These are phyloP conservation scores for Globisporangium heterothallicum DNA, from an alignment of 352 stramenopile genomes.

Conservation along the genomic window DNA sequence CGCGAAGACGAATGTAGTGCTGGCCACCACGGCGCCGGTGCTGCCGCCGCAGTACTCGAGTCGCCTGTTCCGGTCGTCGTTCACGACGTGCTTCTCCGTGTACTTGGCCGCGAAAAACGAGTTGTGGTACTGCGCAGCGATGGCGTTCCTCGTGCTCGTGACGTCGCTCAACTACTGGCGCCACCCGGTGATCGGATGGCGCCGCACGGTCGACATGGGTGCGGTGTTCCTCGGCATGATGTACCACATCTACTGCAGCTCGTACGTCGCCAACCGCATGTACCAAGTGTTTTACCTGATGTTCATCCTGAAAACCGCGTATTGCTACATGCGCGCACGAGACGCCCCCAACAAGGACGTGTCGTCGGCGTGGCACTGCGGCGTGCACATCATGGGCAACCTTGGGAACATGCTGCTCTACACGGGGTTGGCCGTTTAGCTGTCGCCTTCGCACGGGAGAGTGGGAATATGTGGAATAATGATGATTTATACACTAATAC, in stretches of 20 bases:
- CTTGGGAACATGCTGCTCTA: conserved; percentile 76
- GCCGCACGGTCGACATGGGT: conserved; percentile 61
- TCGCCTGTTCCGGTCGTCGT: conserved; percentile 70
- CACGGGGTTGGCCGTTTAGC: conserved; percentile 45
- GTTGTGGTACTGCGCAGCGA: conserved; percentile 57
- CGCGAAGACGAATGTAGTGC: too few species aligned
- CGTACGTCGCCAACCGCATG: conserved; percentile 39
- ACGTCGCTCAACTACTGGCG: conserved; percentile 87
- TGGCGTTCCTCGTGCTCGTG: conserved; percentile 65
- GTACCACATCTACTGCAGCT: conserved; percentile 66
- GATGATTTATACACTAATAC: neutral
- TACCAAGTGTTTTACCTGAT: conserved; percentile 61
- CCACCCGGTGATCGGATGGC: conserved; percentile 66
- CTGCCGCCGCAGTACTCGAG: conserved; percentile 60
- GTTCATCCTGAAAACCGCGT: conserved; percentile 60
- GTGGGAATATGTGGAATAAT: conserved; percentile 1
- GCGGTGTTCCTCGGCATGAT: conserved; percentile 46
- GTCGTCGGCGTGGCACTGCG: conserved; percentile 76
- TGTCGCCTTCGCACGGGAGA: neutral
- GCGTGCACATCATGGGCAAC: conserved; percentile 72
- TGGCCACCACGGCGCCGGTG: conserved; percentile 28
- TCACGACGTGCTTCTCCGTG: conserved; percentile 66
- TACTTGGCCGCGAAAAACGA: conserved; percentile 36
- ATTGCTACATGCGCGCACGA: conserved; percentile 69
- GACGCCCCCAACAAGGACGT: conserved; percentile 52